Conservation (phyloP, 371 early-diverging fungal genomes). For the Cokeromyces recurvatus region DNA sequence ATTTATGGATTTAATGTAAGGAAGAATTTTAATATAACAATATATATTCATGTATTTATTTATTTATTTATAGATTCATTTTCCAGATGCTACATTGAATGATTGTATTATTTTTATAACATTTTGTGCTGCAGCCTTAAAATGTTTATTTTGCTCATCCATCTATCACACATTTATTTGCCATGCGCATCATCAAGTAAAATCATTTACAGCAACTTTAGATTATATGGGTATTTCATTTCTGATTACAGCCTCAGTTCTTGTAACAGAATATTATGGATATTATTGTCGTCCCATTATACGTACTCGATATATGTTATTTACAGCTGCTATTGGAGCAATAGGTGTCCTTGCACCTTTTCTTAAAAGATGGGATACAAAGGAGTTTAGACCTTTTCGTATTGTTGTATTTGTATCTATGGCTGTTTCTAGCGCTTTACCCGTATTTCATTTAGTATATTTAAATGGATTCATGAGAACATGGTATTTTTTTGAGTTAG, state of each 20-base stretch:
- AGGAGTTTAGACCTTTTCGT: slow-evolving; percentile 35
- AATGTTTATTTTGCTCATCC: slow-evolving; percentile 64
- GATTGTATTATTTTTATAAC: slow-evolving; percentile 53
- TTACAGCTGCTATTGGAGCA: slow-evolving; percentile 43
- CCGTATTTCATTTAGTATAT: slow-evolving; percentile 40
- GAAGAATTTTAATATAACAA: neutral
- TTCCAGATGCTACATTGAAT: slow-evolving; percentile 43
- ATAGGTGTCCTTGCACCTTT: slow-evolving; percentile 46
- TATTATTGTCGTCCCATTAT: slow-evolving; percentile 54
- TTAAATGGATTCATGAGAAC: slow-evolving; percentile 38
- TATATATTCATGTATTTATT: neutral
- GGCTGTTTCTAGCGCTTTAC: slow-evolving; percentile 47
- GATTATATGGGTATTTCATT: slow-evolving; percentile 71
- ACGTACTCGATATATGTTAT: slow-evolving; percentile 46
- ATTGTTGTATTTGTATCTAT: slow-evolving; percentile 53
- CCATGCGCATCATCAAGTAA: slow-evolving; percentile 53
- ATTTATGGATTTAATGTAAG: slow-evolving; percentile 51
- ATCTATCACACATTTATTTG: slow-evolving; percentile 68
- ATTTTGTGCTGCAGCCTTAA: slow-evolving; percentile 61
- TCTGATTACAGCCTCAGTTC: slow-evolving; percentile 60
- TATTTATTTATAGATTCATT: slow-evolving; percentile 29
- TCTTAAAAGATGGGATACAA: slow-evolving; percentile 47
- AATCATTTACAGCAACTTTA: slow-evolving; percentile 59
- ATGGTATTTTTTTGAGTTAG: slow-evolving; percentile 38
- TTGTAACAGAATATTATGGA: slow-evolving; percentile 59